Base-by-base conservation (phyloP, 2,329 filamentous ascomycete species). In the Periconia sp. region DNA sequence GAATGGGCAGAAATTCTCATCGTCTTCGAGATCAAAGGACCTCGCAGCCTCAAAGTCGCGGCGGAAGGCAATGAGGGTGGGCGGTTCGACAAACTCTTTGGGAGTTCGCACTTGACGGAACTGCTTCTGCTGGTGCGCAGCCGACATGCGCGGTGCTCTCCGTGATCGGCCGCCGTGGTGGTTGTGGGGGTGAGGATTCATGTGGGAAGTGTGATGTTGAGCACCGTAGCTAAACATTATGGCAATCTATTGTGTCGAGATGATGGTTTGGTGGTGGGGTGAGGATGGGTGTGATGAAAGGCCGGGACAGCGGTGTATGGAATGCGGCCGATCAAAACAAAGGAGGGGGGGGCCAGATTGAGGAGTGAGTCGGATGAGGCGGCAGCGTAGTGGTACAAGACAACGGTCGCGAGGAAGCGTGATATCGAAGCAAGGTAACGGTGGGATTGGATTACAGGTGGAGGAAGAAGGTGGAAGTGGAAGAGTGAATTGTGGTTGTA, bases 1-100 rank as follows among this genome's bases (percentile, higher is more conserved):
- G 59, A 81, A 80, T 1, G 93, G 93, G 77, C 92, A 97, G 76
- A 97, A 97, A 76, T 96, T 89, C 78, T 96, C 83, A 74, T 97
- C 93, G 73, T 97, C 93, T 70, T 97, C 93, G 58, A 97, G 83
- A 65, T 97, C 93, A 70, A 97, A 97, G 10, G 92, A 96, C 55
- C 92, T 86, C 55, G 90, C 91, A 60, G 91, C 90, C 78, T 97
- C 92, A 65, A 96, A 96, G 70, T 92, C 88, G 63, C 85, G 85
- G 64, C 93, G 89, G 79, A 96, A 97, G 58, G 87, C 85, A 56
- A 84, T 83, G 55, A 95, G 81, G 47, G 87, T 84, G 18, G 86
- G 85, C n/a, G 88, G 82, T 75, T 96, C 92, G 59, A 91, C 79
- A 58, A 72, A 72, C 74, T 96, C 92, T 76, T 95, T 92, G 77